Percentiles rank a stretch among this genome's conserved stretches.
These are phyloP conservation scores for Fusarium mexicanum DNA, from an alignment of 2,329 filamentous ascomycete genomes.

Conservation along the genomic window DNA sequence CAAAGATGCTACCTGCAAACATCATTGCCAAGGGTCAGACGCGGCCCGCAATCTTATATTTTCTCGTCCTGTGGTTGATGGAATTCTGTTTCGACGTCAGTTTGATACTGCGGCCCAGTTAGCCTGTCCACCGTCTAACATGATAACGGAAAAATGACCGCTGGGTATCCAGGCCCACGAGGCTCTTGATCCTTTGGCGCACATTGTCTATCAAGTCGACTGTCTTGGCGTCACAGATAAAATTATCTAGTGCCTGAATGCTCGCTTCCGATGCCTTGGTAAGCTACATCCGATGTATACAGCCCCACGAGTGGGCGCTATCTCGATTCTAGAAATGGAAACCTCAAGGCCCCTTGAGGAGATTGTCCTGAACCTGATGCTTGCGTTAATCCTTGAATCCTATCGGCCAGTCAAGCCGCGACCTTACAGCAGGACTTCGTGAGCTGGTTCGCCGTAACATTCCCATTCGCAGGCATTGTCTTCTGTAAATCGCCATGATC, in stretches of 20 bases:
- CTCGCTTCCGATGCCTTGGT: slow-evolving; percentile 33
- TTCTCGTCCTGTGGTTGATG: slow-evolving; percentile 43
- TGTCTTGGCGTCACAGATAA: slow-evolving; percentile 40
- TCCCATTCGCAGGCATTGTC: neutral
- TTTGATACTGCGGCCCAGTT: slow-evolving; percentile 22
- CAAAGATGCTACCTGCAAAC: slow-evolving; percentile 21
- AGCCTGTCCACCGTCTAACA: slow-evolving; percentile 8
- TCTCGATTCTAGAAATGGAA: slow-evolving; percentile 32
- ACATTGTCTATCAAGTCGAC: slow-evolving; percentile 22
- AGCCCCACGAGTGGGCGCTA: slow-evolving; percentile 21
- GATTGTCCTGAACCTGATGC: slow-evolving; percentile 28
- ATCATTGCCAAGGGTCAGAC: slow-evolving; percentile 30
- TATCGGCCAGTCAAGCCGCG: neutral
- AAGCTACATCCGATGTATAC: slow-evolving; percentile 5
- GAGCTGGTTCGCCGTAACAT: slow-evolving; percentile 5
- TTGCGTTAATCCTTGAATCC: slow-evolving; percentile 15
- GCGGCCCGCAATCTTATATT: slow-evolving; percentile 37
- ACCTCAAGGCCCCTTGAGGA: neutral
- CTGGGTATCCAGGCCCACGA: slow-evolving; percentile 8
- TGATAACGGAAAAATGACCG: slow-evolving; percentile 25
- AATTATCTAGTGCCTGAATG: slow-evolving; percentile 31
- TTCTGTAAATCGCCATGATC: neutral
- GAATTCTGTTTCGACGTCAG: slow-evolving; percentile 40
- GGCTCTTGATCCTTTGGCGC: slow-evolving; percentile 10
- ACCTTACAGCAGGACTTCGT: neutral